phyloP scores from a whole-genome alignment of 2,329 filamentous ascomycete genomes.

The Fusarium newnesense region DNA sequence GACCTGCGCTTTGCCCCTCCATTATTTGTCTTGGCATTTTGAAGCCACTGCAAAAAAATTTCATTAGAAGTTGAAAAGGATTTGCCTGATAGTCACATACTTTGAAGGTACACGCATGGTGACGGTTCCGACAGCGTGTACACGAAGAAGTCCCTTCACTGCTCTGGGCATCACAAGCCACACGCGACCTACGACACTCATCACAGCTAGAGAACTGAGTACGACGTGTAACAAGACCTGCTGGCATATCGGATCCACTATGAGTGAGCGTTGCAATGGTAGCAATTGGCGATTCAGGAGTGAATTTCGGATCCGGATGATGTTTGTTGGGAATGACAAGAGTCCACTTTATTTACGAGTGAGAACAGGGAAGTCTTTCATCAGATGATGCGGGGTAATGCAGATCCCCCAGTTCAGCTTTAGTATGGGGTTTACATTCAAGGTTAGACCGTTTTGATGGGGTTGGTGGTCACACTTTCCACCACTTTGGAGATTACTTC shows the following conservation, averaged over 20 bases:
- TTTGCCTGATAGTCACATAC: conserved; percentile 12
- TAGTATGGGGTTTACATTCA: conserved; percentile 21
- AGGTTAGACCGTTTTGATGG: not conserved
- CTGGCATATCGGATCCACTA: conserved; percentile 26
- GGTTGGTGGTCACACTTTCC: not conserved
- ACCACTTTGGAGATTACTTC: not conserved
- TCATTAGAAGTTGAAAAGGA: too few relatives aligned
- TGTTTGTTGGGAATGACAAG: conserved; percentile 3
- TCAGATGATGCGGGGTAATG: conserved; percentile 34
- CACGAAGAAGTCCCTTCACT: conserved; percentile 72
- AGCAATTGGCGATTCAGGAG: not conserved
- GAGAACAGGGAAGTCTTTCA: conserved; percentile 4
- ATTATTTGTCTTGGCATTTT: conserved; percentile 31
- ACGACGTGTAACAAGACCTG: conserved; percentile 38
- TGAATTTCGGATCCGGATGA: conserved; percentile 24
- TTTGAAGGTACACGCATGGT: conserved; percentile 46
- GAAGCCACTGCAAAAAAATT: conserved; percentile 25
- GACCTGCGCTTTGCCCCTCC: conserved; percentile 22
- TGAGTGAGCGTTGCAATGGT: not conserved
- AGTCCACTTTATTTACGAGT: not conserved
- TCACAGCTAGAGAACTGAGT: conserved; percentile 52
- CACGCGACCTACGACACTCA: conserved; percentile 46
- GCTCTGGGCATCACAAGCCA: conserved; percentile 45
- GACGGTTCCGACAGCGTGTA: conserved; percentile 62
- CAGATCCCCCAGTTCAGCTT: conserved; percentile 18